A percentile compares a stretch with the other conserved stretches of the same genome.
phyloP scores from a whole-genome alignment of 805 yeast genomes.

The Naumovozyma castellii region DNA sequence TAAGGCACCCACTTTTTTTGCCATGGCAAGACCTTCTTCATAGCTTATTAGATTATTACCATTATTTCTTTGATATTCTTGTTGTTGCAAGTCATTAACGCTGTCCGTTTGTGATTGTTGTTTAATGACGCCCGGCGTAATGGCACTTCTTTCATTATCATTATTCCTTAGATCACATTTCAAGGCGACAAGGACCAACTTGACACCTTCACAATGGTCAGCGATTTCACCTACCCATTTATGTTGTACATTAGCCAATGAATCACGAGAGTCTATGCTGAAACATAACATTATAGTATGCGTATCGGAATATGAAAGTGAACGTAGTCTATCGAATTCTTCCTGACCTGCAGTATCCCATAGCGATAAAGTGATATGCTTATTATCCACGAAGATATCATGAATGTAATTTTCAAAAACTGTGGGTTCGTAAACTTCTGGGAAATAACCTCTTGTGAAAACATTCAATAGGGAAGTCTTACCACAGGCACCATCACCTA shows the following conservation, averaged over 20 bases:
- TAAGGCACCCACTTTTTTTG: slow-evolving; percentile 86
- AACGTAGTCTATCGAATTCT: slow-evolving; percentile 89
- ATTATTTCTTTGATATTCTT: slow-evolving; percentile 5
- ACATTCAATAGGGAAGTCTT: slow-evolving; percentile 90
- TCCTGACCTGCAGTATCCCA: slow-evolving; percentile 99
- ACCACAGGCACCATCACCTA: slow-evolving; percentile 99
- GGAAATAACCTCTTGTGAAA: slow-evolving; percentile 94
- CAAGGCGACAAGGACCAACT: slow-evolving; percentile 83
- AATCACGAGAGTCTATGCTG: slow-evolving; percentile 87
- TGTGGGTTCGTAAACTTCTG: slow-evolving; percentile 96
- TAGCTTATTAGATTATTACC: slow-evolving; percentile 59
- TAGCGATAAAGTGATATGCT: slow-evolving; percentile 79
- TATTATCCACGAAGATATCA: slow-evolving; percentile 91
- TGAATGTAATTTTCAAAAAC: slow-evolving; percentile 96
- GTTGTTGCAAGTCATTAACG: slow-evolving; percentile 15
- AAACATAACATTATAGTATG: slow-evolving; percentile 96
- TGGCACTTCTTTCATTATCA: slow-evolving; percentile 39
- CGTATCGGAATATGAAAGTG: slow-evolving; percentile 87
- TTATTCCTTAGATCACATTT: slow-evolving; percentile 83
- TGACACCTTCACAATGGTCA: slow-evolving; percentile 95
- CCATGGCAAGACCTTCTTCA: slow-evolving; percentile 89
- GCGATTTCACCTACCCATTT: slow-evolving; percentile 97
- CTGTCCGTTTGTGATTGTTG: slow-evolving; percentile 16
- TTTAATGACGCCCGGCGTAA: slow-evolving; percentile 22
- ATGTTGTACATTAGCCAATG: slow-evolving; percentile 86